Percentiles rank a stretch among this genome's conserved stretches.
phyloP scores from a whole-genome alignment of 164 flowering plant species.

The Stephania yunnanensis region DNA sequence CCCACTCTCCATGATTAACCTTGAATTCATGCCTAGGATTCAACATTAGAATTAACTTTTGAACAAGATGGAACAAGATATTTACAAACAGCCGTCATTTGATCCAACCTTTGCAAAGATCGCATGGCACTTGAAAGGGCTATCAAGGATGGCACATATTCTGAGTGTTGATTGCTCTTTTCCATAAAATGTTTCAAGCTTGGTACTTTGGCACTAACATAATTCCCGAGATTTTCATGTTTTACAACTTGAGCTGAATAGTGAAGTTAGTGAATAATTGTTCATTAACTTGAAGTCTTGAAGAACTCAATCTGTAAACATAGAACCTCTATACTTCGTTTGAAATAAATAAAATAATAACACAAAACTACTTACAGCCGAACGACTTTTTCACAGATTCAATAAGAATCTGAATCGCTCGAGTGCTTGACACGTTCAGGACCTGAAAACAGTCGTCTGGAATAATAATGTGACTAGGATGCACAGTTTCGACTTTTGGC shows the following conservation, averaged over 20 bases:
- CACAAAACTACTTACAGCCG: slow-evolving; percentile 48
- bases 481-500: slow-evolving; percentile 20
- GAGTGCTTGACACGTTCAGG: slow-evolving; percentile 45
- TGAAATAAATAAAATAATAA: neutral
- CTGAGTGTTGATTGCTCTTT: slow-evolving; percentile 24
- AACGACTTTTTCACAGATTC: slow-evolving; percentile 53
- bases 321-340: neutral
- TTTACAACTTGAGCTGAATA: slow-evolving; percentile 47
- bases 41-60: slow-evolving; percentile 11
- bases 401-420: slow-evolving; percentile 35
- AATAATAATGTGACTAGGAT: slow-evolving; percentile 49
- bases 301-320: neutral
- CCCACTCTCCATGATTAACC: slow-evolving; percentile 86
- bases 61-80: neutral
- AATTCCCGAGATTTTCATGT: slow-evolving; percentile 50
- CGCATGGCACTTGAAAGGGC: slow-evolving; percentile 77
- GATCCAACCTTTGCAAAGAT: slow-evolving; percentile 50
- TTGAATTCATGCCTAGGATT: slow-evolving; percentile 76
- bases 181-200: slow-evolving; percentile 56
- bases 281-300: neutral
- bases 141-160: slow-evolving; percentile 56
- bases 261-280: neutral
- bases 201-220: slow-evolving; percentile 58
- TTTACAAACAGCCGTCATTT: neutral
- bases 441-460: slow-evolving; percentile 83